Evolutionary conservation across 2,329 filamentous ascomycete species (phyloP), one percentile per base, ranked within the genome.

Genomic region (Phoma sp.): DNA sequence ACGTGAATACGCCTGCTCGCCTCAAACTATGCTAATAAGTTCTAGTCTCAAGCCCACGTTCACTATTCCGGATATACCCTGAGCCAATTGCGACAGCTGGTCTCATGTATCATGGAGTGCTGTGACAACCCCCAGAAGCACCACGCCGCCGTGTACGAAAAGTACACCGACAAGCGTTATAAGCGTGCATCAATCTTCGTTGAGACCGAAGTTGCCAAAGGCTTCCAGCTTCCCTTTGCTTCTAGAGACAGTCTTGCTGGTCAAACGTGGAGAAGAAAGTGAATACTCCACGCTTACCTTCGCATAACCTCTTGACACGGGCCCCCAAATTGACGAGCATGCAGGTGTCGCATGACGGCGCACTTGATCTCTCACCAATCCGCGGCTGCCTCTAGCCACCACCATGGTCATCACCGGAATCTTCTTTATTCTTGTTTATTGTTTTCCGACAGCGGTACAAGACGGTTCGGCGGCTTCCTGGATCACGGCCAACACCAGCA

Each of bases 51-150:
- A 59, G 85, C 88, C 17, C 95, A 99, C 72, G 88, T 95, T 32
- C 88, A 96, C 78, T 98, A 96, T 78, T 96, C 94, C 32, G 91
- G 91, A 49, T 98, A 99, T 79, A 96, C 93, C 2, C 92, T 90
- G 78, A 78, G 81, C 40, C 95, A 99, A 76, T 81, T 99, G 51
- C 87, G 88, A 68, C 88, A 89, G 2, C 79, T 97, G 33, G 83
- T 97, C 41, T 81, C 82, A 13, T 87, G 91, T 74, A 87, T 99
- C 62, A 80, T 96, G 44, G 92, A 96, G 65, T 98, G 94, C 80
- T 96, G 92, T 77, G 87, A 91, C 57, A 84, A 88, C 51, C 90
- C 92, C 6, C 83, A 83, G 60, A 87, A 88, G 68, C 95, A 99
- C 72, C 95, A 99, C 73, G 78, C 81, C 25, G 91, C 92, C 7